These are phyloP conservation scores for Corrigiola litoralis DNA, from an alignment of 179 eudicot species.

Conservation along the genomic window DNA sequence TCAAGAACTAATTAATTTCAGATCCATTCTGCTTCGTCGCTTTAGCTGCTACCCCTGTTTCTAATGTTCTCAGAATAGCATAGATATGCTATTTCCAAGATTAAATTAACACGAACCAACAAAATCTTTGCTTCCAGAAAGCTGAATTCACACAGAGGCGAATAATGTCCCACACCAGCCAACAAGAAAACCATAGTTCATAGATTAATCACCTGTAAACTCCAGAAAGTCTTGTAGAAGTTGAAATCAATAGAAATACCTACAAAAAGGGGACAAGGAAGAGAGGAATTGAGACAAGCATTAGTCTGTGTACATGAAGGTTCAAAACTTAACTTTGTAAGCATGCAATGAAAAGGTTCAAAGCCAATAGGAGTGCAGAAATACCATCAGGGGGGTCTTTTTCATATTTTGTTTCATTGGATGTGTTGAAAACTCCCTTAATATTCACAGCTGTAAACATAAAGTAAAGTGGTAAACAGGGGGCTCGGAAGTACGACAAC, in stretches of 20 bases:
- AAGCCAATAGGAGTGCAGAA: neutral
- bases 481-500: neutral
- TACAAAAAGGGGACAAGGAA: slow-evolving; percentile 20
- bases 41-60: slow-evolving; percentile 3
- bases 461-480: neutral
- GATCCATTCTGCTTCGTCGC: neutral
- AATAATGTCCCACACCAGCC: neutral
- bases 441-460: slow-evolving; percentile 87
- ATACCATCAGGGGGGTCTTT: slow-evolving; percentile 84
- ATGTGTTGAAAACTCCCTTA: slow-evolving; percentile 98
- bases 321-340: too few species aligned
- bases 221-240: slow-evolving; percentile 98
- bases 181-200: slow-evolving; percentile 5
- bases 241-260: slow-evolving; percentile 96
- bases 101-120: neutral
- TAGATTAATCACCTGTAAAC: slow-evolving; percentile 74
- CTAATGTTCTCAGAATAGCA: slow-evolving; percentile 5
- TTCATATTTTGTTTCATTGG: slow-evolving; percentile 92
- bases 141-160: neutral
- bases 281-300: slow-evolving; percentile 3
- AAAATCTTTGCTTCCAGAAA: neutral
- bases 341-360: slow-evolving; percentile 4
- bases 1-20: slow-evolving; percentile 7
- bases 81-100: slow-evolving; percentile 1
- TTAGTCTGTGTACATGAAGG: slow-evolving; percentile 2